These are phyloP conservation scores for Mortierella sp. DNA, from an alignment of 371 early-diverging fungal genomes.

Conservation along the genomic window DNA sequence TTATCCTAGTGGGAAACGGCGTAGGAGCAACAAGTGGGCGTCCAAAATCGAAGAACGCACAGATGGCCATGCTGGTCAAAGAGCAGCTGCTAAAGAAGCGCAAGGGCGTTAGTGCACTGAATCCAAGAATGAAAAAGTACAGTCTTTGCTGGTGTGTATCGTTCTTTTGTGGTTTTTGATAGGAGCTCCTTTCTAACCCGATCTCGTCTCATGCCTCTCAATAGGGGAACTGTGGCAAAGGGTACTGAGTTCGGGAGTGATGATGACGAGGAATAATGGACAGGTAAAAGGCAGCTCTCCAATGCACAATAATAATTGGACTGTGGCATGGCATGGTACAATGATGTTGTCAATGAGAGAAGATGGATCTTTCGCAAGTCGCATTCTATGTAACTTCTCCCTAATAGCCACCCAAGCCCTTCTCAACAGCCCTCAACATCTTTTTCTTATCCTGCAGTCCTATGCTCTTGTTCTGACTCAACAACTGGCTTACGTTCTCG, in stretches of 20 bases:
- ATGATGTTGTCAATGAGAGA: too few species aligned
- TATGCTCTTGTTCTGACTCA: conserved; percentile 51
- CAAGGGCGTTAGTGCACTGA: conserved; percentile 41
- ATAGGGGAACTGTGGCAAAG: conserved; percentile 32
- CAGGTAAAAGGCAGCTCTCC: neutral
- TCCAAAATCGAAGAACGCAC: conserved; percentile 38
- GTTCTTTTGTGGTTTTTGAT: neutral
- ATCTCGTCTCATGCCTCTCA: neutral
- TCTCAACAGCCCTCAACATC: conserved; percentile 39
- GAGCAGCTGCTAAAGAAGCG: conserved; percentile 46
- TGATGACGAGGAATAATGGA: conserved; percentile 13
- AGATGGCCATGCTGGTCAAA: conserved; percentile 37
- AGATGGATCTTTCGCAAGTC: neutral
- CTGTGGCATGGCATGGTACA: too few species aligned
- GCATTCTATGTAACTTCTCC: neutral
- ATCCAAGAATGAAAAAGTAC: conserved; percentile 42
- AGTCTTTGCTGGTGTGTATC: neutral
- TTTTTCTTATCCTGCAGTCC: conserved; percentile 54
- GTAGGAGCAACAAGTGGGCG: conserved; percentile 29
- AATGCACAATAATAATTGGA: too few species aligned
- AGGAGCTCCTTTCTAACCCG: neutral
- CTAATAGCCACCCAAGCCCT: conserved; percentile 30
- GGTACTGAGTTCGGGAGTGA: conserved; percentile 52
- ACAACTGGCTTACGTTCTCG: conserved; percentile 22
- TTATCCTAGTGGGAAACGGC: conserved; percentile 1